Percentiles rank a stretch among this genome's conserved stretches.
Conservation (phyloP, 495 filamentous ascomycete species). For the Elasticomyces elasticus region DNA sequence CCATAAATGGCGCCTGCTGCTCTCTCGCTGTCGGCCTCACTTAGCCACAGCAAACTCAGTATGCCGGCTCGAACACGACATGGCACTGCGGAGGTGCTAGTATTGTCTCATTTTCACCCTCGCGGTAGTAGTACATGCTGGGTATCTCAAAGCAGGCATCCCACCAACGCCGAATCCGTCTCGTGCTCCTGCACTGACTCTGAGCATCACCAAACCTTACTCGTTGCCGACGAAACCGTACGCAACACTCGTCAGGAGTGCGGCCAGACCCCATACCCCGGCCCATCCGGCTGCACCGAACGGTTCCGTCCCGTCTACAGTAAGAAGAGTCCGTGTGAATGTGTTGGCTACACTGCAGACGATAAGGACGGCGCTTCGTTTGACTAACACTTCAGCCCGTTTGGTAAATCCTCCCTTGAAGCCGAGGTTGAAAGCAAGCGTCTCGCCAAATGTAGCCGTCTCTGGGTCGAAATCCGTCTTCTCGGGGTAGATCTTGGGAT, state of each 20-base stretch:
- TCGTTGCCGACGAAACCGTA: slow-evolving; percentile 53
- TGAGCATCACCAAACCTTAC: slow-evolving; percentile 25
- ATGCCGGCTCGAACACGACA: too few species aligned
- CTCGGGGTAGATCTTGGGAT: slow-evolving; percentile 13
- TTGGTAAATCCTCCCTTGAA: slow-evolving; percentile 30
- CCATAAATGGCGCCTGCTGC: too few species aligned
- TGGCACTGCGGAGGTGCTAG: too few species aligned
- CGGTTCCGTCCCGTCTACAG: slow-evolving; percentile 55
- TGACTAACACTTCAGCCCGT: slow-evolving; percentile 54
- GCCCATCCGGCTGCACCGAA: slow-evolving; percentile 61
- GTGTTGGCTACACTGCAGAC: slow-evolving; percentile 50
- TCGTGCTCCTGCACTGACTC: not conserved
- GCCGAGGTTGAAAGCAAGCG: slow-evolving; percentile 50
- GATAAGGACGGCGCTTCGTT: slow-evolving; percentile 53
- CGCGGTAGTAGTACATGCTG: too few species aligned
- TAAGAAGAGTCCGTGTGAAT: slow-evolving; percentile 50
- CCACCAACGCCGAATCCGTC: not conserved
- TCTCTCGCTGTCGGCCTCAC: too few species aligned
- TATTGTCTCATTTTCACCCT: too few species aligned
- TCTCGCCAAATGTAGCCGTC: slow-evolving; percentile 48
- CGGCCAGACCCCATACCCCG: slow-evolving; percentile 56
- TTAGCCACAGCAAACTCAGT: too few species aligned
- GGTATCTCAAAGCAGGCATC: not conserved
- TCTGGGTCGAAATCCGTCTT: slow-evolving; percentile 47
- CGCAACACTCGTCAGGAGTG: slow-evolving; percentile 45